A percentile compares a stretch with the other conserved stretches of the same genome.
phyloP scores from a whole-genome alignment of 176 grass and related monocot species.

The Pontederia paniculata region DNA sequence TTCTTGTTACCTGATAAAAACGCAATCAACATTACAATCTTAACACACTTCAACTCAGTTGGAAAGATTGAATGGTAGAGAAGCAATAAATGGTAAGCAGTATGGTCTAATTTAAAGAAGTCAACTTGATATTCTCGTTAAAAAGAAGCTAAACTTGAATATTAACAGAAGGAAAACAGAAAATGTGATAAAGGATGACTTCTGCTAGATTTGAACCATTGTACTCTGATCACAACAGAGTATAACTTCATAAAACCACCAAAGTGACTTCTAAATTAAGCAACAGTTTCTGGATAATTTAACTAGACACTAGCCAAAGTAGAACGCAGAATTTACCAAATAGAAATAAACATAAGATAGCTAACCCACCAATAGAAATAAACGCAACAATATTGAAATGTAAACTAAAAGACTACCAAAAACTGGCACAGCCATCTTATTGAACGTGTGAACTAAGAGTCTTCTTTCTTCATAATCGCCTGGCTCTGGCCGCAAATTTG shows the following conservation, averaged over 20 bases:
- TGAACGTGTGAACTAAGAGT: constrained; percentile 39
- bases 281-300: background rate
- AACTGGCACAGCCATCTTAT: constrained; percentile 26
- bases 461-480: constrained; percentile 53
- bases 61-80: background rate
- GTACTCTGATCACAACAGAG: background rate
- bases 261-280: background rate
- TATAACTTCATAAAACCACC: background rate
- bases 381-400: background rate
- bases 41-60: background rate
- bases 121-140: no score
- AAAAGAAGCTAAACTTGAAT: no score
- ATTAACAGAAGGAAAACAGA: no score
- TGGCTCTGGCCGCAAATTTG: constrained; percentile 37
- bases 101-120: no score
- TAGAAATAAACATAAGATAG: background rate
- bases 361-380: background rate
- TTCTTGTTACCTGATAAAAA: constrained; percentile 38
- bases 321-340: background rate
- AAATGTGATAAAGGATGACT: background rate
- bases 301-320: background rate
- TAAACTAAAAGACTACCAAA: constrained; percentile 35
- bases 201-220: background rate
- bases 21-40: constrained; percentile 8
- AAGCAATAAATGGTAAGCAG: background rate